These are phyloP conservation scores for Arabis alpina DNA, from an alignment of 345 rosid genomes.

Conservation along the genomic window DNA sequence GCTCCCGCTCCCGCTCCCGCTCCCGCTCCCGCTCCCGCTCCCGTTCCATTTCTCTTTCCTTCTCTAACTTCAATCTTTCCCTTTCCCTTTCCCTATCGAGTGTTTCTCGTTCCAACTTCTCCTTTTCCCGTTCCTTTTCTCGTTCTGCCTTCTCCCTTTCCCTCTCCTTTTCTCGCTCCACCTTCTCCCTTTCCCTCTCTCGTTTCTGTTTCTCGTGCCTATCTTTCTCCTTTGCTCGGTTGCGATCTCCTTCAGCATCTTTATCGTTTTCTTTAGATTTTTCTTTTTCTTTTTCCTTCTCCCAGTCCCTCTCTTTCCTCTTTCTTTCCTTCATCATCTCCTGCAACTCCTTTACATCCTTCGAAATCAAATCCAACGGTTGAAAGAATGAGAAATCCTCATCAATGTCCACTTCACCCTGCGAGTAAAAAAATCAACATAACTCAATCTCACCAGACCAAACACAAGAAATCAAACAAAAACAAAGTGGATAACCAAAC, in stretches of 20 bases:
- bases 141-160: conserved; percentile 70
- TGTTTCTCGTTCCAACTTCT: conserved; percentile 47
- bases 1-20: conserved; percentile 46
- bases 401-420: conserved; percentile 81
- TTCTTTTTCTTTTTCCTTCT: conserved; percentile 62
- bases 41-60: conserved; percentile 37
- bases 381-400: conserved; percentile 97
- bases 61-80: conserved; percentile 48
- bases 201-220: conserved; percentile 64
- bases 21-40: conserved; percentile 49
- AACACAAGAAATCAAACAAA: conserved; percentile 4
- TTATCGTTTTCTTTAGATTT: conserved; percentile 52
- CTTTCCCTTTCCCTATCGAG: conserved; percentile 61
- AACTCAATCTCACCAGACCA: conserved; percentile 15
- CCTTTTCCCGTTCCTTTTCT: conserved; percentile 47
- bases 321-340: conserved; percentile 79
- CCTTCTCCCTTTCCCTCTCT: conserved; percentile 59
- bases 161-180: conserved; percentile 57
- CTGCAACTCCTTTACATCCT: conserved; percentile 77
- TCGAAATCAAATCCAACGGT: conserved; percentile 95
- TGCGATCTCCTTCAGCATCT: conserved; percentile 60
- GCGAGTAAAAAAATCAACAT: conserved; percentile 25
- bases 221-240: conserved; percentile 71
- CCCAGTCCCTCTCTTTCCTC: conserved; percentile 74
- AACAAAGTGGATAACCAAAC: background rate